Percentiles rank a stretch among this genome's conserved stretches.
phyloP scores from a whole-genome alignment of 345 rosid genomes.

The Brassica rapa region DNA sequence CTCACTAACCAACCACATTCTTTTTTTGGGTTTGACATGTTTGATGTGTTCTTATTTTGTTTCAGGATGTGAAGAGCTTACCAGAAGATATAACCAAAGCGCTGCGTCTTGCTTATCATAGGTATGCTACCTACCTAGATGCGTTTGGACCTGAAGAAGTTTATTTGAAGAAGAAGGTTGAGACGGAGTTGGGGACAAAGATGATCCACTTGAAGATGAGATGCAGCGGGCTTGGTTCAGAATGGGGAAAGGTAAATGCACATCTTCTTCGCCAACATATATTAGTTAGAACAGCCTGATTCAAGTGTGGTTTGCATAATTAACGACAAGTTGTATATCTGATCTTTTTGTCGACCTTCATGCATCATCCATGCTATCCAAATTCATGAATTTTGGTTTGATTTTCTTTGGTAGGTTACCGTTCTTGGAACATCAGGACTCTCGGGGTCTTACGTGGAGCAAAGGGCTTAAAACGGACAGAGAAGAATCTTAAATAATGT shows the following conservation, averaged over 20 bases:
- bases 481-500: slow-evolving; percentile 25
- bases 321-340: not conserved
- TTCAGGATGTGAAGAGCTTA: slow-evolving; percentile 73
- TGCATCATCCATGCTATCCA: slow-evolving; percentile 4
- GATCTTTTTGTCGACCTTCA: not conserved
- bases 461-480: slow-evolving; percentile 51
- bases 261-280: not conserved
- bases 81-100: slow-evolving; percentile 56
- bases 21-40: not conserved
- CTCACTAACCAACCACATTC: not conserved
- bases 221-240: slow-evolving; percentile 78
- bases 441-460: slow-evolving; percentile 89
- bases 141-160: slow-evolving; percentile 78
- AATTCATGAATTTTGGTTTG: not conserved
- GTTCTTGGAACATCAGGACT: slow-evolving; percentile 93
- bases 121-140: slow-evolving; percentile 64
- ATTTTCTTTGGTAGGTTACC: slow-evolving; percentile 59
- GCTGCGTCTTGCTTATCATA: slow-evolving; percentile 54
- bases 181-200: slow-evolving; percentile 87
- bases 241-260: slow-evolving; percentile 86
- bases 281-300: not conserved
- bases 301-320: not conserved
- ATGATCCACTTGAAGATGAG: slow-evolving; percentile 99
- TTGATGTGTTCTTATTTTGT: slow-evolving; percentile 3
- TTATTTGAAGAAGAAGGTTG: slow-evolving; percentile 83